Evolutionary conservation across 306 rosid genomes (phyloP), one percentile per base, ranked within the genome.

Genomic region (Mimosa pudica): DNA sequence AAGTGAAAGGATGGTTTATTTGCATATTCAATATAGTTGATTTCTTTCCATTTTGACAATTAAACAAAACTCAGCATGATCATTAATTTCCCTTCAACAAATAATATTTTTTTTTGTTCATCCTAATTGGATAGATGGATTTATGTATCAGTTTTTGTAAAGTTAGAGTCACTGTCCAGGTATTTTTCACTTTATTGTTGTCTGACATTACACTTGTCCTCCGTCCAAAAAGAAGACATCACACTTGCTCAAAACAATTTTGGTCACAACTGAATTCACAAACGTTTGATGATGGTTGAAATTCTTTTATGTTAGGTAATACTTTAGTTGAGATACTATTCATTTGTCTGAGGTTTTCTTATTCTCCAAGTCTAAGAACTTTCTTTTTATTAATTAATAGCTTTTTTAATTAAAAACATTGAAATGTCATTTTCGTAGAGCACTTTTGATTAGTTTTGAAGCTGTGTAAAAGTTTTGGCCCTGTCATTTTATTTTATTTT

Each of bases 341-440:
- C n/a, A 4, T 68, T 17, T n/a, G 8, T 68, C 13, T 44, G 73
- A 68, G 54, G 72, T 4, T 68, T 68, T 68, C 33, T 41, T 42
- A 41, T 42, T 35, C 54, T 9, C 36, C 33, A 41, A 41, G 54
- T n/a, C 8, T 44, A 44, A 9, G n/a, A n/a, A 18, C 35, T 18
- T 35, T 68, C 8, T 8, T 68, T 24, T 44, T 68, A 41, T 17
- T 44, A 8, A 2, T 18, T 18, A 18, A 41, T 7, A 67, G 8
- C 18, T 64, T 8, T 0, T 63, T 32, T 64, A 13, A 66, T 2
- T 16, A 14, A 14, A 38, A 41, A 41, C 1, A 36, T 45, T 77
- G 78, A 42, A 46, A 60, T 65, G 79, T 79, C 41, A 54, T 82
- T 68, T 54, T 54, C 70, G 54, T 42, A 63, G 74, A 24, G 77